Evolutionary conservation across 208 protist genomes (phyloP), one percentile per base, ranked within the genome.

Genomic region (Polymyxa betae): DNA sequence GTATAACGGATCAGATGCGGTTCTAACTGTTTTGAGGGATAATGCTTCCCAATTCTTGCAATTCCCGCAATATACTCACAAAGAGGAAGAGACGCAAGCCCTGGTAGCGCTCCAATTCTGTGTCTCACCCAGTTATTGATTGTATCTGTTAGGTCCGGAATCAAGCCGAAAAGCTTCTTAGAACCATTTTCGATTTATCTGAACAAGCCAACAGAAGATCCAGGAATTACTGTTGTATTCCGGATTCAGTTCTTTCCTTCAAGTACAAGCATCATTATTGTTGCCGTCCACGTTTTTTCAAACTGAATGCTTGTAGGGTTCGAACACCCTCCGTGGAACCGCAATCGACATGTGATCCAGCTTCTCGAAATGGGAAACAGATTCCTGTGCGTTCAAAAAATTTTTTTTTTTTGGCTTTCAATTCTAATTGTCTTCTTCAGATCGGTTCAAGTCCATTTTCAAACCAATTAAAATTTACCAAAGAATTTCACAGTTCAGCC

Each of bases 21-120:
- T 82, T 20, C 5, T 82, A 45, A 45, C 35, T 5, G 12, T 45
- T 35, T 16, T 82, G 16, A 82, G 72, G 72, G 72, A 82, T 82
- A 20, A 5, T 20, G 35, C 35, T n/a, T 40, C 16, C 35, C 72
- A 82, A n/a, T 45, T 40, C n/a, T 12, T 82, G 5, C 72, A 5
- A 20, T 82, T 82, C n/a, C 16, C n/a, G 40, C 72, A 82, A 43
- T 82, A 82, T n/a, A 20, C 72, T 35, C 72, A 82, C 72, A 82
- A 82, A 43, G 72, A 82, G 35, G 72, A 82, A 20, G 72, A 82
- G 72, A n/a, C 35, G 35, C 72, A 82, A 82, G 35, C n/a, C 5
- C 5, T n/a, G 5, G 72, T 82, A 5, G n/a, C 16, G 5, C 72
- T 35, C 72, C 16, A 5, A 82, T 82, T 43, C 20, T 29, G 29